Evolutionary conservation across 352 stramenopile genomes (phyloP).

Genomic region (Pythium rishiriense): DNA sequence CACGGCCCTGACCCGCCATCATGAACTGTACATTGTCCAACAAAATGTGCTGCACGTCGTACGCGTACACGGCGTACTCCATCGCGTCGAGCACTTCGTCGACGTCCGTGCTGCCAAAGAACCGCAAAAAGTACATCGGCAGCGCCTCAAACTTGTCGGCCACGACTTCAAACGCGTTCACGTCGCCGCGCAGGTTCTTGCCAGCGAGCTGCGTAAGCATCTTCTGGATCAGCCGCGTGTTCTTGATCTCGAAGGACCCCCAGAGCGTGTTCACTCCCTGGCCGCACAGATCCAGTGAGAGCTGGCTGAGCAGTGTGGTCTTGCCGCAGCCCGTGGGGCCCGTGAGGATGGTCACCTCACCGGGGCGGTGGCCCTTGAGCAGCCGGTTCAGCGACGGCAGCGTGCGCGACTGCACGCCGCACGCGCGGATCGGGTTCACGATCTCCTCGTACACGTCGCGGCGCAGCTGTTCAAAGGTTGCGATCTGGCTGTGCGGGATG

Average conservation of each 20-base stretch:
- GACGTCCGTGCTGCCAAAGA: constrained; percentile 96
- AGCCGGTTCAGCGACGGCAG: constrained; percentile 95
- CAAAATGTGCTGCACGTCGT: constrained; percentile 98
- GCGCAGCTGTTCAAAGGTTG: constrained; percentile 92
- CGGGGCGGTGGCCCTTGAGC: constrained; percentile 96
- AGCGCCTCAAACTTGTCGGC: constrained; percentile 93
- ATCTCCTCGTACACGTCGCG: constrained; percentile 95
- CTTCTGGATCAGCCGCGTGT: constrained; percentile 96
- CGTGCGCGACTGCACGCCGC: constrained; percentile 90
- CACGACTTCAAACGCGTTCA: constrained; percentile 77
- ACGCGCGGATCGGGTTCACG: constrained; percentile 92
- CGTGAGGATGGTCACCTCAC: constrained; percentile 98
- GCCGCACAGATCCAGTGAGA: constrained; percentile 90
- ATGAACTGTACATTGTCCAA: constrained; percentile 99
- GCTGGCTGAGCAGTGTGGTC: constrained; percentile 92
- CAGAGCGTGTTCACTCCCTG: constrained; percentile 98
- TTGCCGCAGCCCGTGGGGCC: constrained; percentile 96
- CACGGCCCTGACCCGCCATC: constrained; percentile 90
- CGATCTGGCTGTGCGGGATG: constrained; percentile 93
- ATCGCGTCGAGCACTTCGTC: constrained; percentile 98
- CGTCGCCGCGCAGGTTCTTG: constrained; percentile 61
- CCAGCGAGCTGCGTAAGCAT: constrained; percentile 96
- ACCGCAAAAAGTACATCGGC: constrained; percentile 98
- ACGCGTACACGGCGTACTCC: constrained; percentile 97
- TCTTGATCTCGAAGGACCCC: constrained; percentile 99